Conservation (phyloP, 805 yeast species). For the Starmerella scarabaei region DNA sequence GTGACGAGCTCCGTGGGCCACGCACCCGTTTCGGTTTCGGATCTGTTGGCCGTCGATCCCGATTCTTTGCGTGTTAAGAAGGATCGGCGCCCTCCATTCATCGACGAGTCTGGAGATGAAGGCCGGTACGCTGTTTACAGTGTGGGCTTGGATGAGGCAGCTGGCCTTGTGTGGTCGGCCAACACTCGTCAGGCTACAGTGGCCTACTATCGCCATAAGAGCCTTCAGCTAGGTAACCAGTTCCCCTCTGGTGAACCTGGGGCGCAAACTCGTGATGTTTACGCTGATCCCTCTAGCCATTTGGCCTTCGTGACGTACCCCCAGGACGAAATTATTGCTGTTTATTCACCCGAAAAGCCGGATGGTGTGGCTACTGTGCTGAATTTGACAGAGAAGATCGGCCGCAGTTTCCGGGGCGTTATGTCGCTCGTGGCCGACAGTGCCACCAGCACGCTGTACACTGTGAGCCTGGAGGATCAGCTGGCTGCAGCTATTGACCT, state of each 20-base stretch:
- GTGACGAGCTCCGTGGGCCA: constrained; percentile 11
- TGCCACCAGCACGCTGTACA: constrained; percentile 6
- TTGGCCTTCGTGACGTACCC: constrained; percentile 8
- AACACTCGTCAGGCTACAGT: constrained; percentile 13
- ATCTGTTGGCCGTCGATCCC: constrained; percentile 11
- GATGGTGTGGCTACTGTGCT: not conserved
- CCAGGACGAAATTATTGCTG: constrained; percentile 1
- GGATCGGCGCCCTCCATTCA: constrained; percentile 1
- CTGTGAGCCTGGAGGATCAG: constrained; percentile 5
- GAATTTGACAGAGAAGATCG: constrained; percentile 1
- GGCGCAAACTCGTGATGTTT: constrained; percentile 9
- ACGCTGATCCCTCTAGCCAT: constrained; percentile 3
- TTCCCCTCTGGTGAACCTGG: not conserved
- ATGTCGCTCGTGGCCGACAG: constrained; percentile 9
- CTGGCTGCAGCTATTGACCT: constrained; percentile 12
- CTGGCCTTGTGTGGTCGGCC: constrained; percentile 8
- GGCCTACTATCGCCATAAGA: constrained; percentile 2
- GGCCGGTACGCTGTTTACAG: constrained; percentile 11
- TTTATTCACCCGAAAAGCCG: constrained; percentile 2
- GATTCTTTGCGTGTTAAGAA: constrained; percentile 1
- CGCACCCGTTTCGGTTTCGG: constrained; percentile 8
- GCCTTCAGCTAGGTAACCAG: constrained; percentile 3
- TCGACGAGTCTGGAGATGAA: not conserved
- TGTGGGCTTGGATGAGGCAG: constrained; percentile 3
- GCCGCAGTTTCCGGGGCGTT: constrained; percentile 6